A percentile compares a stretch with the other conserved stretches of the same genome.
Evolutionary conservation across 2,329 filamentous ascomycete genomes (phyloP).

Genomic region (Hymenoscyphus occultus): DNA sequence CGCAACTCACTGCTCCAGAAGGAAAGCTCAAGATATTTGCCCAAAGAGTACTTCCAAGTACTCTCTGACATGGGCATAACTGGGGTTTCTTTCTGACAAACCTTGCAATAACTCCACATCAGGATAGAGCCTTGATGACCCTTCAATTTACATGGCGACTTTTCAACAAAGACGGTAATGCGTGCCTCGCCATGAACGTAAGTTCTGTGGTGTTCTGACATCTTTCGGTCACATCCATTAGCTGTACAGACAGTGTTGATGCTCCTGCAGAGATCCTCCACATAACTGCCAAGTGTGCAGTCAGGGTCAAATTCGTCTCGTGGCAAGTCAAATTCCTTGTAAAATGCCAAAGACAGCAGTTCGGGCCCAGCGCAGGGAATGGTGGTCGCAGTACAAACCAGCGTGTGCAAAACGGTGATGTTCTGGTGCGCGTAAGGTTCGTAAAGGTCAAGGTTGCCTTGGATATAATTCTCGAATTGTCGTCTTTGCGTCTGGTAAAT

Average conservation of each 20-base stretch:
- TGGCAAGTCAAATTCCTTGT: conserved; percentile 76
- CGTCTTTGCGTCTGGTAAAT: conserved; percentile 92
- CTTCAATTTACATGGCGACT: conserved; percentile 62
- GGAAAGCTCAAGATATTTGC: conserved; percentile 94
- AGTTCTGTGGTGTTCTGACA: conserved; percentile 91
- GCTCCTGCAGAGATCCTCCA: conserved; percentile 80
- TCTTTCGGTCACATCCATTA: conserved; percentile 81
- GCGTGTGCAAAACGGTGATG: conserved; percentile 89
- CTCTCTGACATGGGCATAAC: conserved; percentile 88
- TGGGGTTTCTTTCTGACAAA: conserved; percentile 86
- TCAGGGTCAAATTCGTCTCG: conserved; percentile 69
- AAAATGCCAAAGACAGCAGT: conserved; percentile 86
- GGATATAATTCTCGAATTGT: conserved; percentile 94
- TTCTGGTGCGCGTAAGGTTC: conserved; percentile 96
- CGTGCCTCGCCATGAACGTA: conserved; percentile 97
- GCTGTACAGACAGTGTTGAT: conserved; percentile 76
- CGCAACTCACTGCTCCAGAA: conserved; percentile 90
- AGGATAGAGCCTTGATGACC: conserved; percentile 72
- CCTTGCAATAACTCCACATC: conserved; percentile 97
- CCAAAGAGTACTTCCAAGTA: conserved; percentile 98
- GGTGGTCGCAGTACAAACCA: conserved; percentile 89
- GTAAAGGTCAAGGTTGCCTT: conserved; percentile 84
- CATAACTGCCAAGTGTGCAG: conserved; percentile 90
- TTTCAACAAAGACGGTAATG: conserved; percentile 86
- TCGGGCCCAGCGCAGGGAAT: conserved; percentile 91